phyloP scores from a whole-genome alignment of 108 stramenopile genomes.

The Cyclotella atomus region DNA sequence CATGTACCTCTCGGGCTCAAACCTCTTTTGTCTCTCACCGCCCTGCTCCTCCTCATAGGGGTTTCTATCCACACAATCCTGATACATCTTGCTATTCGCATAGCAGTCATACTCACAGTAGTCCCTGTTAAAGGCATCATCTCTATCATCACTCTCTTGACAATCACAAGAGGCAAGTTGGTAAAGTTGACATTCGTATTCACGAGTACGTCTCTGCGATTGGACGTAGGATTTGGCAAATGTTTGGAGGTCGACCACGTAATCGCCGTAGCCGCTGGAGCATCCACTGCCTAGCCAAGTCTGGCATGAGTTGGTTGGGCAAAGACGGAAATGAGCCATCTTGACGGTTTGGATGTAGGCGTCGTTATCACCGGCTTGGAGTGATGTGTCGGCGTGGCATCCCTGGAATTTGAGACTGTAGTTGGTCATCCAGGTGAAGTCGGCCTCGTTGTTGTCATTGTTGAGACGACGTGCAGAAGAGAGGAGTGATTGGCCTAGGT shows the following conservation, averaged over 20 bases:
- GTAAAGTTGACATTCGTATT: conserved; percentile 31
- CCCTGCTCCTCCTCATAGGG: conserved; percentile 35
- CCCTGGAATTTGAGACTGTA: conserved; percentile 54
- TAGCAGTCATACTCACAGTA: conserved; percentile 41
- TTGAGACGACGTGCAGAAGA: conserved; percentile 54
- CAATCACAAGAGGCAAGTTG: conserved; percentile 30
- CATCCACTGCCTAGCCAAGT: conserved; percentile 23
- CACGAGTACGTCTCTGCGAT: conserved; percentile 2
- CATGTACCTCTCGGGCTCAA: conserved; percentile 36
- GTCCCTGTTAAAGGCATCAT: conserved; percentile 31
- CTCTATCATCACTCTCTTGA: conserved; percentile 34
- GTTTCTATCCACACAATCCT: conserved; percentile 28
- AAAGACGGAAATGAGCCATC: conserved; percentile 41
- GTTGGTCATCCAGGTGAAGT: conserved; percentile 38
- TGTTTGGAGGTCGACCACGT: conserved; percentile 28
- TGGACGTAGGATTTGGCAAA: conserved; percentile 36
- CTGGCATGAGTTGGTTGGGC: conserved; percentile 23
- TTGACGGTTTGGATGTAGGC: conserved; percentile 18
- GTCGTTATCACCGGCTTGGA: conserved; percentile 27
- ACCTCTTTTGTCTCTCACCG: conserved; percentile 21
- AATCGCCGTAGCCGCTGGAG: conserved; percentile 34
- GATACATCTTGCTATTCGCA: conserved; percentile 4
- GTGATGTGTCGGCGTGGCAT: conserved; percentile 19
- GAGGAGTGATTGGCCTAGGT: conserved; percentile 52
- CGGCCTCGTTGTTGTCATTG: conserved; percentile 11